A percentile compares a stretch with the other conserved stretches of the same genome.
Evolutionary conservation across 495 filamentous ascomycete genomes (phyloP).

Genomic region (Paragyromitra xinjiangensis): DNA sequence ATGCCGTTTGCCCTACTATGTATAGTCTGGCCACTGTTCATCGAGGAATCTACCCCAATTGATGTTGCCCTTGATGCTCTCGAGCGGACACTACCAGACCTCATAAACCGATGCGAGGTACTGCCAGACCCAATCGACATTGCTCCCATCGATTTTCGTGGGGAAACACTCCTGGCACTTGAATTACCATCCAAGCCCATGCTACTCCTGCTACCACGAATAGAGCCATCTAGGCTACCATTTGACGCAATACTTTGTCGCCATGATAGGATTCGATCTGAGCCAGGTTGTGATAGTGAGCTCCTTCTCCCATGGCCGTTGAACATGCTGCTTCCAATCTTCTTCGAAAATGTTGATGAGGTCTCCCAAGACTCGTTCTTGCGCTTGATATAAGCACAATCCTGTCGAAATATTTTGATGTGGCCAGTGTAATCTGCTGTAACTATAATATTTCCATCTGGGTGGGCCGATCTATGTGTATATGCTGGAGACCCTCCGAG

Average conservation of each 20-base stretch:
- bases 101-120: constrained; percentile 43
- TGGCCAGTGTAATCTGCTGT: constrained; percentile 86
- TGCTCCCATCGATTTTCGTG: constrained; percentile 63
- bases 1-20: constrained; percentile 1
- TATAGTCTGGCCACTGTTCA: constrained; percentile 21
- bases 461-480: constrained; percentile 63
- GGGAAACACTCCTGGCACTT: constrained; percentile 66
- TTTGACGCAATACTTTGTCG: constrained; percentile 77
- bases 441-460: constrained; percentile 88
- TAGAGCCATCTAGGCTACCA: constrained; percentile 64
- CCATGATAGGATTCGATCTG: constrained; percentile 92
- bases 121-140: constrained; percentile 52
- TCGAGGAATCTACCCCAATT: constrained; percentile 37
- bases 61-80: constrained; percentile 49
- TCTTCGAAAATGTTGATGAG: constrained; percentile 79
- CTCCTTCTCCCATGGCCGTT: constrained; percentile 71
- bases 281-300: constrained; percentile 66
- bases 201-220: constrained; percentile 54
- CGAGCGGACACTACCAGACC: constrained; percentile 50
- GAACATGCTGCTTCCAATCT: constrained; percentile 66
- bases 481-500: constrained; percentile 52
- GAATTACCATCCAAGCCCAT: constrained; percentile 33
- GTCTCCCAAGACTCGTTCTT: constrained; percentile 72
- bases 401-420: constrained; percentile 94
- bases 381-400: constrained; percentile 76